phyloP scores from a whole-genome alignment of 1,284 basidiomycete genomes.

The Sphaerobolus stellatus region DNA sequence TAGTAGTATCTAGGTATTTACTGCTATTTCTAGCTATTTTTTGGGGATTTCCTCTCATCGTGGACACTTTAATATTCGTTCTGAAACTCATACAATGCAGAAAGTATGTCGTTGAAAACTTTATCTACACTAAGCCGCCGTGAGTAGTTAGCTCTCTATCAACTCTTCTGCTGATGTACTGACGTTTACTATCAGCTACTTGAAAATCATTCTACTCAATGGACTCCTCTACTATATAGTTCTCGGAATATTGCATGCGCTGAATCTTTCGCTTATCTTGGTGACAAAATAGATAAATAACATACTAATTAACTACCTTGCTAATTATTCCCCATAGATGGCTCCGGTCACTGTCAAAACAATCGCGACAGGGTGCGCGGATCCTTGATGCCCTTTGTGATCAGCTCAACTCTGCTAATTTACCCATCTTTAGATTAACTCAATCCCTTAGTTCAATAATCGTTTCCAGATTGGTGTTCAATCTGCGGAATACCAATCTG shows the following conservation, averaged over 20 bases:
- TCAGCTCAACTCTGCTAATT: background rate
- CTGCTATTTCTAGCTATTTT: background rate
- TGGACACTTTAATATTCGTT: background rate
- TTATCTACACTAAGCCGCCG: background rate
- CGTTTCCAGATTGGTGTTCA: constrained; percentile 1
- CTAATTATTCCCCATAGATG: background rate
- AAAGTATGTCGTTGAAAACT: background rate
- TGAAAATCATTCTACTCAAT: background rate
- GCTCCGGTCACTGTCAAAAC: background rate
- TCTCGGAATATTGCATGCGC: background rate
- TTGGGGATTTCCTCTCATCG: background rate
- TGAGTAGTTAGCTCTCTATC: background rate
- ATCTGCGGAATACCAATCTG: background rate
- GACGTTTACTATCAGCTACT: background rate
- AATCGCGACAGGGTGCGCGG: background rate
- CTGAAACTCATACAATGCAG: background rate
- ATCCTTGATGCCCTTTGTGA: background rate
- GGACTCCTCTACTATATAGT: background rate
- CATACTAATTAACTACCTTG: background rate
- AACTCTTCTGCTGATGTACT: background rate
- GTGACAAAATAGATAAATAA: background rate
- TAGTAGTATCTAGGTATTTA: background rate
- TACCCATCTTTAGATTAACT: background rate
- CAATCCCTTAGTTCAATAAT: background rate
- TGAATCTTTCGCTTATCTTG: background rate